Base-by-base conservation (phyloP, 1,139 yeast species). In the Insectozyma bohioensis region DNA sequence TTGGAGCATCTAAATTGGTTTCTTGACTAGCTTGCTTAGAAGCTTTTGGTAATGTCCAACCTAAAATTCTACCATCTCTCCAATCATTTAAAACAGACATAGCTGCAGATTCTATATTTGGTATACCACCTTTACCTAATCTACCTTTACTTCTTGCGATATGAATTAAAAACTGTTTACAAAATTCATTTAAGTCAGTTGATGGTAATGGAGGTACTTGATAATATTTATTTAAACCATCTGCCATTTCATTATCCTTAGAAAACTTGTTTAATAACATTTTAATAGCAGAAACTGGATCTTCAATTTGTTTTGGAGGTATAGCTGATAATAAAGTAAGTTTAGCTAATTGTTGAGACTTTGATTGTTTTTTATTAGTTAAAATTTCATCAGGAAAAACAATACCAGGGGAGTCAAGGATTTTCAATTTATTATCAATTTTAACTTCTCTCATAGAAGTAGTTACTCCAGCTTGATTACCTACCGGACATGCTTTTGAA, bases 391-490 rank as follows among this genome's bases (percentile, higher is more conserved):
- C 79, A 28, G 98, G 97, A 78, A 92, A 92, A 25, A 94, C 97
- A 45, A 92, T 92, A 55, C 98, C 98, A 31, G 98, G 98, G 31
- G 97, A 87, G 59, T 92, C 98, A 54, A 92, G 72, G 42, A 92
- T 73, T 59, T 85, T 86, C 48, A 92, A 74, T 59, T 88, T 88
- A 54, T 80, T 84, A 57, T 92, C 98, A 41, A 92, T 76, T 63
- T 92, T 92, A 40, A 92, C 88, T 59, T 88, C 95, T 63, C 97
- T 79, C 58, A 92, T 68, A 3, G 92, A 70, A 1, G 96, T 90
- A 19, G 98, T 92, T 23, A 92, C 92, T 56, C 98, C 98, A 4
- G 99, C 97, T 63, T 85, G 94, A 51, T 95, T 94, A 28, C 98
- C 99, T 20, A 86, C 95, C 10, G 98, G 97, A 56, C 98, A 92